Base-by-base conservation (phyloP, 2,329 filamentous ascomycete species). In the Tolypocladium pustulatum region DNA sequence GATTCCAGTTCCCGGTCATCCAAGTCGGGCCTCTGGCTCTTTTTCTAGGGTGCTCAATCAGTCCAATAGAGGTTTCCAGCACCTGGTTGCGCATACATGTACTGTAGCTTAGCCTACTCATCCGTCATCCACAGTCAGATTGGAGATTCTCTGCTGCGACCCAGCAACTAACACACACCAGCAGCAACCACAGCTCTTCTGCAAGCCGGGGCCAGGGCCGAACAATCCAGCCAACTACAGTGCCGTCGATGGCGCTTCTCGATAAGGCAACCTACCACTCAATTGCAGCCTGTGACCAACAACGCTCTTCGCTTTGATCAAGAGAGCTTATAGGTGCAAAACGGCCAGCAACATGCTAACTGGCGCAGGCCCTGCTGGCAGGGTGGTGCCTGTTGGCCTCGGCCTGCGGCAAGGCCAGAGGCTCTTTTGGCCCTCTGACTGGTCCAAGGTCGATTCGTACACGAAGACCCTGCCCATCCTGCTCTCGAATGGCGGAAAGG, bases 391-490 rank as follows among this genome's bases (percentile, higher is more conserved):
- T 8, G 49, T 43, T 32, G 57, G 61, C 61, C 57, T 59, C 61
- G 55, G 56, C 61, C 58, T 63, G 60, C 60, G 54, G 61, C 53
- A 59, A 32, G 22, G 60, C 58, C 25, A 61, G 59, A 62, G 60
- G 58, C 59, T 58, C 55, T 58, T 57, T 59, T 54, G 40, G 56
- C 54, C n/a, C 36, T 65, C 52, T 68, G 62, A 69, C 62, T 70
- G 68, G 68, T 60, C 59, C 49, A n/a, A n/a, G n/a, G n/a, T n/a
- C n/a, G n/a, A n/a, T n/a, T n/a, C n/a, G n/a, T n/a, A 65, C 61
- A 62, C 56, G n/a, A 58, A 41, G 52, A 54, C 64, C 58, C 59
- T 62, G 51, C 9, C 17, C 1, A 4, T 20, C 52, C n/a, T 54
- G 51, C 51, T 10, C 30, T 34, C 30, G 52, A 12, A 25, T 27